Base-by-base conservation (phyloP, 108 stramenopile species). In the Skeletonema costatum region DNA sequence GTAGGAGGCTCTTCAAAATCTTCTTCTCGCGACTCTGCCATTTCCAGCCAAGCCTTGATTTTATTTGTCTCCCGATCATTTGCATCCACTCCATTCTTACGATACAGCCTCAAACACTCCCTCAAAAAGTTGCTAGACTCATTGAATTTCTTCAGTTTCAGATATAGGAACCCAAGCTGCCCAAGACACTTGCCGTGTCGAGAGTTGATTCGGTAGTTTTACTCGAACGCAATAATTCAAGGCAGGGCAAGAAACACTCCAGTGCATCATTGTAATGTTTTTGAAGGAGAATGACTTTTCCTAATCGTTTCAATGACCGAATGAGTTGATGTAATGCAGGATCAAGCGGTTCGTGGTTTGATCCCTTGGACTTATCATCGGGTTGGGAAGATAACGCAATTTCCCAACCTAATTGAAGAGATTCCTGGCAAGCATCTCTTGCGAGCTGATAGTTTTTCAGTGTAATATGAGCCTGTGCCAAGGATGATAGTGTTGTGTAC, bases 41-140 rank as follows among this genome's bases (percentile, higher is more conserved):
- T 67, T 14, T 64, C 56, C 21, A 68, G 67, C 78, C 78, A 80
- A 29, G 78, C 63, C 36, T 63, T 66, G 66, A 80, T 32, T 32
- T 80, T 80, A 9, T 33, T 59, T n/a, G 71, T 73, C 64, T 80
- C 78, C 31, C 78, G 66, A 51, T 80, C 61, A 51, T 80, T 68
- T 32, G 3, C 60, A 53, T 73, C 66, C 0, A 79, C 71, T 46
- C 78, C 78, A 80, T 80, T 80, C 17, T 12, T 48, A 19, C 48
- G 71, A 56, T 73, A 80, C 71, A 80, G 39, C 30, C 78, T 66
- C n/a, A 80, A 64, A 53, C 78, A 80, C 29, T 80, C 71, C 58
- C 63, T 70, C 60, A 80, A 64, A 64, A 80, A 80, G 56, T 80
- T 80, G 38, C 73, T 74, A 12, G 79, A 48, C 66, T 74, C 73